Evolutionary conservation across 1,139 yeast genomes (phyloP).

Genomic region (Fermentozyma sake): DNA sequence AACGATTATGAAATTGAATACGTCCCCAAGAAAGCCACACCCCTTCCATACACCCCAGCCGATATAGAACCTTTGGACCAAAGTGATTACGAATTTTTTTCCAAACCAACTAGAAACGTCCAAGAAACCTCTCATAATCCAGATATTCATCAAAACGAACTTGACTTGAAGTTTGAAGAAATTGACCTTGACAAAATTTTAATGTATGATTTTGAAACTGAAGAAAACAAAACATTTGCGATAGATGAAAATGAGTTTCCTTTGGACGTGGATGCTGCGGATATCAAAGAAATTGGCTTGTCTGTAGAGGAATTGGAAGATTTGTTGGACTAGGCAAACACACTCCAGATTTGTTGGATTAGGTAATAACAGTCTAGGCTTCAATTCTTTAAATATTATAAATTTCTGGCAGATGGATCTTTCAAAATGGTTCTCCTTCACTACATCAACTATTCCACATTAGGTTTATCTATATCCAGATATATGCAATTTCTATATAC

Average conservation of each 20-base stretch:
- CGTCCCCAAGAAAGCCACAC: conserved; percentile 18
- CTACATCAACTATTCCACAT: too few species aligned
- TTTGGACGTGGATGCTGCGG: conserved; percentile 4
- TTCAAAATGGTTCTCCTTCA: too few species aligned
- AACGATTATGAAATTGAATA: conserved; percentile 15
- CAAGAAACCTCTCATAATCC: conserved; percentile 9
- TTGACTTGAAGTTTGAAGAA: conserved; percentile 11
- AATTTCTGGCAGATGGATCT: too few species aligned
- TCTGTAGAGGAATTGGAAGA: conserved; percentile 31
- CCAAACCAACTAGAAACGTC: conserved; percentile 7
- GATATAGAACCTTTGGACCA: conserved; percentile 22
- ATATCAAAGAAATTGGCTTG: conserved; percentile 24
- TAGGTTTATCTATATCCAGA: too few species aligned
- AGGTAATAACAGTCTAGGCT: too few species aligned
- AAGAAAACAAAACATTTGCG: too few species aligned
- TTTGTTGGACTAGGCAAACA: conserved; percentile 19
- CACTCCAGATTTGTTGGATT: too few species aligned
- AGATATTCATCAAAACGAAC: conserved; percentile 7
- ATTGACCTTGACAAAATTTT: conserved; percentile 10
- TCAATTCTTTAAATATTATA: too few species aligned
- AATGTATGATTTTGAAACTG: too few species aligned
- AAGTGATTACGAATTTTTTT: conserved; percentile 21
- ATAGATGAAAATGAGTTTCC: conserved; percentile 6
- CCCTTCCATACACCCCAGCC: conserved; percentile 28
- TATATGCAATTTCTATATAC: conserved; percentile 7